Conservation (phyloP, 2,329 filamentous ascomycete species). For the Aspergillus thermomutatus region DNA sequence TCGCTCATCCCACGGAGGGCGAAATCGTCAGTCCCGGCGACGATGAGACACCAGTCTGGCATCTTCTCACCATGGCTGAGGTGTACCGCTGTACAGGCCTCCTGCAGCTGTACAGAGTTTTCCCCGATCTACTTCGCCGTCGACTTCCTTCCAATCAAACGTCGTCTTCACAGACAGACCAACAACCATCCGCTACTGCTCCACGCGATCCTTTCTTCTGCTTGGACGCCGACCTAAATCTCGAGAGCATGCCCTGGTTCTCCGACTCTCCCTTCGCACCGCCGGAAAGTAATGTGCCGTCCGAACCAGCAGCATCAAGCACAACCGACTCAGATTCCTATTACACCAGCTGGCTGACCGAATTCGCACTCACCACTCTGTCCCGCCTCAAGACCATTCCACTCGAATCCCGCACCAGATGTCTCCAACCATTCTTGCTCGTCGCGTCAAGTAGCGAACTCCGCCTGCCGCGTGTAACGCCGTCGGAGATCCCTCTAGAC, state of each 20-base stretch:
- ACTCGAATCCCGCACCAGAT: constrained; percentile 52
- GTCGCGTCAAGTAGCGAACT: constrained; percentile 52
- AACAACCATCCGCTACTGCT: constrained; percentile 10
- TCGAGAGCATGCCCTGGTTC: constrained; percentile 19
- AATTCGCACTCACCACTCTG: constrained; percentile 51
- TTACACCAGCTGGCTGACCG: constrained; percentile 45
- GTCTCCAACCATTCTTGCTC: constrained; percentile 52
- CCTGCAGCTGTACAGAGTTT: constrained; percentile 54
- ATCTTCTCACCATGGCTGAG: constrained; percentile 53
- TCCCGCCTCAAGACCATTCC: constrained; percentile 49
- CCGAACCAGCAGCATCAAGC: constrained; percentile 18
- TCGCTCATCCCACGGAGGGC: constrained; percentile 46
- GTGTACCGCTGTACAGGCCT: constrained; percentile 53
- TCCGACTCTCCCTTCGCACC: constrained; percentile 10
- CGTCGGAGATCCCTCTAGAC: background rate
- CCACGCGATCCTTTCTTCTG: constrained; percentile 23
- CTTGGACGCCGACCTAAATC: constrained; percentile 18
- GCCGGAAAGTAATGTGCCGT: background rate
- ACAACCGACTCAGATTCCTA: constrained; percentile 23
- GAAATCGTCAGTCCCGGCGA: constrained; percentile 52
- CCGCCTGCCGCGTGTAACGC: constrained; percentile 36
- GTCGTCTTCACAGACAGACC: constrained; percentile 5
- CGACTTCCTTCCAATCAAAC: constrained; percentile 31
- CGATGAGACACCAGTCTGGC: constrained; percentile 50
- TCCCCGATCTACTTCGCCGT: constrained; percentile 49